Conservation (phyloP, 345 rosid species). For the Bretschneidera sinensis region DNA sequence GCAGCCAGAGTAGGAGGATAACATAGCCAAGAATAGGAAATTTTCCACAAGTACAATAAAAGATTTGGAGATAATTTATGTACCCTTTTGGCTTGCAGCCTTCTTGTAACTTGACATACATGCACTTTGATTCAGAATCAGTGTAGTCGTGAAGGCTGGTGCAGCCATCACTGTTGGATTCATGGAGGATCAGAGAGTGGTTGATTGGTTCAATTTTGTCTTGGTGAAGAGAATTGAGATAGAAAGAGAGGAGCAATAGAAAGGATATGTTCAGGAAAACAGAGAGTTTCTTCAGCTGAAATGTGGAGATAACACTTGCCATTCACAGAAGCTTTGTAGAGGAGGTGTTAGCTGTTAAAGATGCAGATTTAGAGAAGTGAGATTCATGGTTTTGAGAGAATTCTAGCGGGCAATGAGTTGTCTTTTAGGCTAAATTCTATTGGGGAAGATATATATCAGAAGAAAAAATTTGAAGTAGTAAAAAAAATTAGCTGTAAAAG, state of each 20-base stretch:
- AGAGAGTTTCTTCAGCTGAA: conserved; percentile 26
- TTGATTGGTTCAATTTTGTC: conserved; percentile 5
- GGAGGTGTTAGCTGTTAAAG: conserved; percentile 7
- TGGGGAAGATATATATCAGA: background rate
- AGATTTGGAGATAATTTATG: conserved; percentile 70
- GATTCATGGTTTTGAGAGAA: conserved; percentile 18
- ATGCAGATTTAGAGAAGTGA: conserved; percentile 13
- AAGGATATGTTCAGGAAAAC: conserved; percentile 53
- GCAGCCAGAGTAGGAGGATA: conserved; percentile 67
- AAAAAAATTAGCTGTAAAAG: conserved; percentile 1
- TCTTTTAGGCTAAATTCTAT: conserved; percentile 13
- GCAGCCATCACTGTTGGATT: conserved; percentile 26
- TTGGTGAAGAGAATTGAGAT: conserved; percentile 18
- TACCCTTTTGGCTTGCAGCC: conserved; percentile 74
- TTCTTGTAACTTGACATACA: conserved; percentile 43
- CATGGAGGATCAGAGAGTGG: conserved; percentile 13
- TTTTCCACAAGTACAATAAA: conserved; percentile 59
- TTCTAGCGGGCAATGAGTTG: background rate
- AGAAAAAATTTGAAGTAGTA: background rate
- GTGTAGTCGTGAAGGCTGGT: conserved; percentile 30
- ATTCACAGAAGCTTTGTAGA: conserved; percentile 27
- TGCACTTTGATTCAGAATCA: conserved; percentile 55
- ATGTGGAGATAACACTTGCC: conserved; percentile 20
- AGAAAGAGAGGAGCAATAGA: conserved; percentile 37
- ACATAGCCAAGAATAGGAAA: conserved; percentile 41